Conservation (phyloP, 225 moss, liverwort and hornwort genomes). For the Marchantia polymorpha region DNA sequence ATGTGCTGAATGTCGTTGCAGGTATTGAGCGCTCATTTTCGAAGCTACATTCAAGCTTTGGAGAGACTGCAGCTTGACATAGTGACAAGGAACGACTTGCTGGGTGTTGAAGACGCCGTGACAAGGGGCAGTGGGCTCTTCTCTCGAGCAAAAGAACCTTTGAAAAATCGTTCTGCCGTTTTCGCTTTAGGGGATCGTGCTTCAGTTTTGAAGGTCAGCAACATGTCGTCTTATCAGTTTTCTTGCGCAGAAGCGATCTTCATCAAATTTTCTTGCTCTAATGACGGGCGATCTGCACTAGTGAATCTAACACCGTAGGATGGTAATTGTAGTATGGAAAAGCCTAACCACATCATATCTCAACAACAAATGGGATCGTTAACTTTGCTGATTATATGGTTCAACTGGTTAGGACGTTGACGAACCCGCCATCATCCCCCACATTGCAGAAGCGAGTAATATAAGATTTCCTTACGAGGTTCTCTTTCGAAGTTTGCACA, state of each 20-base stretch:
- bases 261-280: background rate
- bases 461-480: conserved; percentile 92
- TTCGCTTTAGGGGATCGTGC: conserved; percentile 96
- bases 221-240: no score
- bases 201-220: conserved; percentile 71
- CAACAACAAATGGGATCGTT: background rate
- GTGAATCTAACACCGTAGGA: background rate
- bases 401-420: conserved; percentile 70
- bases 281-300: background rate
- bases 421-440: conserved; percentile 93
- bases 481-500: conserved; percentile 93
- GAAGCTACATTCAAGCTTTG: conserved; percentile 93
- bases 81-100: conserved; percentile 85
- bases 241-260: background rate
- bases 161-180: conserved; percentile 93
- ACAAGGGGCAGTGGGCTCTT: conserved; percentile 85
- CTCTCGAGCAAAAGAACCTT: conserved; percentile 85
- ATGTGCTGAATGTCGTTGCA: conserved; percentile 29
- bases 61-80: conserved; percentile 96
- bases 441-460: conserved; percentile 88
- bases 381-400: background rate
- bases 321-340: background rate
- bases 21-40: conserved; percentile 96
- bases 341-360: background rate
- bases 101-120: conserved; percentile 91